phyloP scores from a whole-genome alignment of 495 filamentous ascomycete species.

The Xylaria flabelliformis region DNA sequence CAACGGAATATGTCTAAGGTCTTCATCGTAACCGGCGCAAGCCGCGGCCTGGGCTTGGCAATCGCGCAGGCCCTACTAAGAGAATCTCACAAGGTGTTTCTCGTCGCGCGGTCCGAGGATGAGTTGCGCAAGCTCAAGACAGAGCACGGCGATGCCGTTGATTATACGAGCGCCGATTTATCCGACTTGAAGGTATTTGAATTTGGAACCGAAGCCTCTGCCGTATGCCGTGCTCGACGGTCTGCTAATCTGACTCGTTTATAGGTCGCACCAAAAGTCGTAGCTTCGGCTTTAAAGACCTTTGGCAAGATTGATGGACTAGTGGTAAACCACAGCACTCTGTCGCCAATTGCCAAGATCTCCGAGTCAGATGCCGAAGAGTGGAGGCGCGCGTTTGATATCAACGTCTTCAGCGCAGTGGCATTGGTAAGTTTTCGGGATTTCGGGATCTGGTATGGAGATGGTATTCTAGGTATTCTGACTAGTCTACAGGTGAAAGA shows the following conservation, averaged over 20 bases:
- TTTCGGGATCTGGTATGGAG: too few species aligned
- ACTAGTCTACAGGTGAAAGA: constrained; percentile 67
- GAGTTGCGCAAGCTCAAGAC: constrained; percentile 70
- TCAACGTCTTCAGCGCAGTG: constrained; percentile 83
- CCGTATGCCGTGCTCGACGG: too few species aligned
- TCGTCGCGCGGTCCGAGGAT: constrained; percentile 72
- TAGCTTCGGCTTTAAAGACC: constrained; percentile 64
- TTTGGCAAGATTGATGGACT: constrained; percentile 82
- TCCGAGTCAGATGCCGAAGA: constrained; percentile 67
- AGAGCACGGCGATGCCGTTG: constrained; percentile 70
- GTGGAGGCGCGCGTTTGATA: constrained; percentile 78
- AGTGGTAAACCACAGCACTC: constrained; percentile 84
- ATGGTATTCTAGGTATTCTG: constrained; percentile 13
- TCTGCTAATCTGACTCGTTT: background rate
- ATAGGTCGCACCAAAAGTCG: constrained; percentile 64
- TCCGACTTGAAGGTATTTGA: constrained; percentile 60
- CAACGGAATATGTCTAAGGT: constrained; percentile 52
- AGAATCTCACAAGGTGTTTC: constrained; percentile 71
- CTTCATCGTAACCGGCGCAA: constrained; percentile 73
- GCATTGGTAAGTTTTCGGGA: constrained; percentile 77
- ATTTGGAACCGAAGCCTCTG: background rate
- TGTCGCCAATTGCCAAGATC: constrained; percentile 79
- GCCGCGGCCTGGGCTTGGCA: constrained; percentile 82
- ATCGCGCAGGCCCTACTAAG: constrained; percentile 74
- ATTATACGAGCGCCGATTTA: constrained; percentile 78